Evolutionary conservation across 805 yeast genomes (phyloP).

Genomic region (Kazachstania taianensis): DNA sequence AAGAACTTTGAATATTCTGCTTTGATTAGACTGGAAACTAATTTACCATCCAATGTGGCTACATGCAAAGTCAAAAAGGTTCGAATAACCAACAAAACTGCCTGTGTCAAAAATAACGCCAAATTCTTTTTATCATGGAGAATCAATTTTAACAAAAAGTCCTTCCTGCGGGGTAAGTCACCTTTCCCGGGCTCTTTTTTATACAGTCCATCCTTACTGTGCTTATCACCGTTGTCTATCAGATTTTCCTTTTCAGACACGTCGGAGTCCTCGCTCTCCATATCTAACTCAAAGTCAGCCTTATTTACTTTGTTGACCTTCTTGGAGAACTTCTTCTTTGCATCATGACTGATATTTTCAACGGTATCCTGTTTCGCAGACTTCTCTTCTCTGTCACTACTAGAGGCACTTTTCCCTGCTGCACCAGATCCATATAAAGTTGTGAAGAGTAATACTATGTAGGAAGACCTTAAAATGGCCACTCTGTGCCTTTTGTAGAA

Average conservation of each 20-base stretch:
- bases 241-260: neutral
- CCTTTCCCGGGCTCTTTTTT: neutral
- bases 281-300: slow-evolving; percentile 7
- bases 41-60: slow-evolving; percentile 75
- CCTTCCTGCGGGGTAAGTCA: slow-evolving; percentile 3
- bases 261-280: slow-evolving; percentile 2
- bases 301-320: slow-evolving; percentile 5
- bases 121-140: slow-evolving; percentile 23
- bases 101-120: slow-evolving; percentile 37
- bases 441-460: slow-evolving; percentile 18
- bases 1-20: slow-evolving; percentile 57
- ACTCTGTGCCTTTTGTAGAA: slow-evolving; percentile 22
- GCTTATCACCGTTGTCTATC: neutral
- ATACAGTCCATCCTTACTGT: too few relatives aligned
- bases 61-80: slow-evolving; percentile 71
- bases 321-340: slow-evolving; percentile 1
- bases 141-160: slow-evolving; percentile 21
- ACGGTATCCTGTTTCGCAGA: neutral
- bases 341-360: too few relatives aligned
- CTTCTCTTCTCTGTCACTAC: slow-evolving; percentile 4
- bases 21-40: slow-evolving; percentile 72
- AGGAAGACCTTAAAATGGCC: slow-evolving; percentile 22
- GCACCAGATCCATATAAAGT: slow-evolving; percentile 15
- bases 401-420: slow-evolving; percentile 7
- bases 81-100: slow-evolving; percentile 50